Evolutionary conservation across 176 grass and related monocot species (phyloP).

Genomic region (Phyllostachys edulis): DNA sequence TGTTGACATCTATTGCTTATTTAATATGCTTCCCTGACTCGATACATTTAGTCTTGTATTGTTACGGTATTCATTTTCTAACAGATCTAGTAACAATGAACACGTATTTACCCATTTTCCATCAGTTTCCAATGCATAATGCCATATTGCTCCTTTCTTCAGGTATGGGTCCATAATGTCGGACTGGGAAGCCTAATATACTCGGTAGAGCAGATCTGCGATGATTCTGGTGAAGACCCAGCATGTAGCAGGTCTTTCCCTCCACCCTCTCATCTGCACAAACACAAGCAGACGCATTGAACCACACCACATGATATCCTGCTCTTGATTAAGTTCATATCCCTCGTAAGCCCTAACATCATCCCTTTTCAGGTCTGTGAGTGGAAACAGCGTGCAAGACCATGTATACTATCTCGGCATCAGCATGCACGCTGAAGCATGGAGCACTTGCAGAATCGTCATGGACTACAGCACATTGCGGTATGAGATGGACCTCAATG

Average conservation of each 20-base stretch:
- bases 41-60: background rate
- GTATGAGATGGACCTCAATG: constrained; percentile 68
- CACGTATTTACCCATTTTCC: background rate
- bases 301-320: background rate
- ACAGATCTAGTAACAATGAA: background rate
- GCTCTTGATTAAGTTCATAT: background rate
- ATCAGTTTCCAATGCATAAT: background rate
- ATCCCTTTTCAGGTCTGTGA: constrained; percentile 52
- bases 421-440: constrained; percentile 66
- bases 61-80: background rate
- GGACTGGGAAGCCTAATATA: constrained; percentile 61
- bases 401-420: constrained; percentile 69
- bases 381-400: constrained; percentile 56
- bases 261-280: constrained; percentile 2
- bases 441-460: constrained; percentile 70
- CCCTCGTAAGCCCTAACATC: background rate
- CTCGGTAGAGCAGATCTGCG: constrained; percentile 60
- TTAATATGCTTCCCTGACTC: background rate
- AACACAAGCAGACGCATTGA: background rate
- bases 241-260: constrained; percentile 62
- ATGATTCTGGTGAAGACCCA: constrained; percentile 80
- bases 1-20: background rate
- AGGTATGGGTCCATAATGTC: constrained; percentile 74
- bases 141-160: constrained; percentile 9
- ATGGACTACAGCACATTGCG: constrained; percentile 62